phyloP scores from a whole-genome alignment of 2,329 filamentous ascomycete genomes.

The Aspergillus brunneoviolaceus region DNA sequence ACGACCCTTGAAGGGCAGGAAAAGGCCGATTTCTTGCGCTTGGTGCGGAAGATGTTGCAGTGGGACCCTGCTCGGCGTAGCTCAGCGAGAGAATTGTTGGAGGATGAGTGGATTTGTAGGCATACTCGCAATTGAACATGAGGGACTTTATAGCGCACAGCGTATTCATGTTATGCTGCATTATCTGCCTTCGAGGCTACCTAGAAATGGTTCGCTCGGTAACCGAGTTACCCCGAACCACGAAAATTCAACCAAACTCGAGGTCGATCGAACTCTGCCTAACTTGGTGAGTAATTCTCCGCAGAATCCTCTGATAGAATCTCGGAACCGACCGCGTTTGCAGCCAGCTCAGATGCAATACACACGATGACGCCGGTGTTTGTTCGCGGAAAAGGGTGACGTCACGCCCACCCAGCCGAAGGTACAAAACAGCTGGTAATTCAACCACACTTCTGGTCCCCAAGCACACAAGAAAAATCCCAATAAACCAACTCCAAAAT shows the following conservation, averaged over 20 bases:
- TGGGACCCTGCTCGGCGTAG: slow-evolving; percentile 35
- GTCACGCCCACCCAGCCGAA: not conserved
- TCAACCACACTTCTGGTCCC: not conserved
- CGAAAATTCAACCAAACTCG: not conserved
- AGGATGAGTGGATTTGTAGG: slow-evolving; percentile 30
- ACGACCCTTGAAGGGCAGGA: slow-evolving; percentile 36
- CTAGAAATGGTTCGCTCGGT: no score
- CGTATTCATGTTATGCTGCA: no score
- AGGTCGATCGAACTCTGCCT: not conserved
- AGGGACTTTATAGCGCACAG: not conserved
- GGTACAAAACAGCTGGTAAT: not conserved
- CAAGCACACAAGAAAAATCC: not conserved
- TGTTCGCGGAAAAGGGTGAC: not conserved
- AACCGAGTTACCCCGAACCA: not conserved
- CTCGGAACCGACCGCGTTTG: no score
- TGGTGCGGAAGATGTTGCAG: slow-evolving; percentile 40
- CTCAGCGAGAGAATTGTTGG: slow-evolving; percentile 29
- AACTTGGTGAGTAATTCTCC: not conserved
- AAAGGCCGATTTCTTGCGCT: slow-evolving; percentile 29
- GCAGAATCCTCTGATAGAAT: no score
- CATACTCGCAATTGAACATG: not conserved
- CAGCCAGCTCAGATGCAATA: not conserved
- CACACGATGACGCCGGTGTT: not conserved
- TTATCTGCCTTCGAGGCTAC: no score
- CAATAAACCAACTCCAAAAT: slow-evolving; percentile 34